Evolutionary conservation across 2,329 filamentous ascomycete species (phyloP), one percentile per base, ranked within the genome.

Genomic region (Bipolaris zeicola): DNA sequence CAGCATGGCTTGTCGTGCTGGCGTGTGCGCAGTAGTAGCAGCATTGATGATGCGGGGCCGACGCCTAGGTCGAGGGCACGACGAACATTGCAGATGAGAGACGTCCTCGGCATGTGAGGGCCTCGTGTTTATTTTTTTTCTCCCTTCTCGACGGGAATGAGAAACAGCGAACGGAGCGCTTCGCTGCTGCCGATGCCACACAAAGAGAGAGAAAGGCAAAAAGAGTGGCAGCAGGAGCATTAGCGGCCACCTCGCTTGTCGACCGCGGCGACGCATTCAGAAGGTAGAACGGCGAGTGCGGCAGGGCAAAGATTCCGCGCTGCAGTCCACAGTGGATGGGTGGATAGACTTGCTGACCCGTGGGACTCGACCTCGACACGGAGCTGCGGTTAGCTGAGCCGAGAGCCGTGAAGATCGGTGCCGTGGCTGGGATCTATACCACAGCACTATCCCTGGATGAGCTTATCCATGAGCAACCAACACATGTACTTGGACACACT

Each of bases 331-430:
- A 39, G 28, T 31, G 28, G 28, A 31, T 31, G 28, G 28, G 46
- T 47, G 42, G 33, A 57, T 48, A 42, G 45, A 42, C 24, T 28
- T 34, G 34, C 37, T 55, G 34, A 48, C 55, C 49, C 52, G 50
- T 54, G 41, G 45, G 45, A 64, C 43, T 47, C 28, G 61, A 63
- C 65, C 42, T 69, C 64, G 67, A 61, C 58, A 52, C 71, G 70
- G 71, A 66, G 71, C 62, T 54, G 69, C 70, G 67, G 68, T 62
- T 61, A 62, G 56, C 55, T 59, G 57, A 63, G 64, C 70, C 70
- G 66, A 68, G 62, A 39, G 58, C 60, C 52, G 52, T 52, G 50
- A 53, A 60, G 61, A 61, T 59, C 56, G 52, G 50, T 57, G 52
- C 65, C 61, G 55, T 52, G 52, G 52, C 60, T 63, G 56, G 62